phyloP scores from a whole-genome alignment of 2,329 filamentous ascomycete species.

The Thielaviopsis euricoi region DNA sequence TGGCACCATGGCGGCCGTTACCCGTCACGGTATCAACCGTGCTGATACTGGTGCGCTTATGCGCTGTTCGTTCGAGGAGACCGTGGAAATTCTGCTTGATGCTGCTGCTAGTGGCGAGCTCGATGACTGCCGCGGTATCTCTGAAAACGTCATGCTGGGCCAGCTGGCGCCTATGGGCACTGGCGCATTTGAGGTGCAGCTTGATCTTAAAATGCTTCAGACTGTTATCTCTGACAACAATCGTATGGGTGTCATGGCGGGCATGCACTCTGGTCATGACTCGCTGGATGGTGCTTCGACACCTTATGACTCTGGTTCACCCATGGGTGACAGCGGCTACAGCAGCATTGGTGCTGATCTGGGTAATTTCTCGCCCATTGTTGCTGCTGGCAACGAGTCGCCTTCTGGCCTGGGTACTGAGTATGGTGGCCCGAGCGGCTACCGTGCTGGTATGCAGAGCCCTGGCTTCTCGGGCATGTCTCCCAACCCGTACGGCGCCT shows the following conservation, averaged over 20 bases:
- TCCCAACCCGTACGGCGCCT: constrained; percentile 62
- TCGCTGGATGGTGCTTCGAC: constrained; percentile 74
- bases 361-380: constrained; percentile 62
- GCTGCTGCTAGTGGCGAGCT: constrained; percentile 88
- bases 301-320: constrained; percentile 80
- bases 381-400: constrained; percentile 54
- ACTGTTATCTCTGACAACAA: constrained; percentile 89
- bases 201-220: constrained; percentile 91
- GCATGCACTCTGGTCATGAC: constrained; percentile 59
- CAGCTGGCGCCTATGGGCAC: constrained; percentile 96
- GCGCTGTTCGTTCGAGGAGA: constrained; percentile 99
- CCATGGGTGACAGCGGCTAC: constrained; percentile 56
- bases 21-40: constrained; percentile 95
- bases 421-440: constrained; percentile 37
- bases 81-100: constrained; percentile 92
- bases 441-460: constrained; percentile 36
- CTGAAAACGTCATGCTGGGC: constrained; percentile 96
- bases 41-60: constrained; percentile 95
- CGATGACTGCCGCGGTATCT: constrained; percentile 94
- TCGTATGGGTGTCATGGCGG: constrained; percentile 65
- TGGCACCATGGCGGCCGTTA: constrained; percentile 87
- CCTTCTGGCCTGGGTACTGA: constrained; percentile 49
- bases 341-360: constrained; percentile 43
- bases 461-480: constrained; percentile 41
- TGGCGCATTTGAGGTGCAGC: constrained; percentile 81